Evolutionary conservation across 306 rosid genomes (phyloP).

Genomic region (Luffa acutangula): DNA sequence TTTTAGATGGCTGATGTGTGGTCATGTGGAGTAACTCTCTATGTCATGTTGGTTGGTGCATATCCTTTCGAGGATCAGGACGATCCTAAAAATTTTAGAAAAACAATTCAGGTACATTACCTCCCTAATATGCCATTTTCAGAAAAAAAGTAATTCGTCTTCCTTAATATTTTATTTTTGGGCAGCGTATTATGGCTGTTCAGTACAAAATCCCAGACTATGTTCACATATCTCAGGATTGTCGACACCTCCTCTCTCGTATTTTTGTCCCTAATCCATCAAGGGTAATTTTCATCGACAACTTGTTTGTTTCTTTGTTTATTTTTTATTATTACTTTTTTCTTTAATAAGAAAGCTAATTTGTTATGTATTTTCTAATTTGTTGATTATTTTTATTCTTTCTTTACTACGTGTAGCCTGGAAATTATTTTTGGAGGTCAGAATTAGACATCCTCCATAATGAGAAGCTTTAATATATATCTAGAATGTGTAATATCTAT

Average conservation of each 20-base stretch:
- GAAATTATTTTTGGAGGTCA: background rate
- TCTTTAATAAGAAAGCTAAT: background rate
- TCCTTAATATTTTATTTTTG: background rate
- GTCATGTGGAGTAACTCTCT: constrained; percentile 8
- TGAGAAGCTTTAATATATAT: background rate
- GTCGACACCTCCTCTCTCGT: constrained; percentile 53
- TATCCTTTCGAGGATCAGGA: constrained; percentile 8
- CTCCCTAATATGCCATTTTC: background rate
- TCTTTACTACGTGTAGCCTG: background rate
- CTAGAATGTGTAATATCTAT: background rate
- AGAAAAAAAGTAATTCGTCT: background rate
- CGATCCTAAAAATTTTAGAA: constrained; percentile 6
- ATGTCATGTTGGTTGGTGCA: constrained; percentile 7
- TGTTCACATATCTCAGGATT: constrained; percentile 62
- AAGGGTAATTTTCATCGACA: constrained; percentile 28
- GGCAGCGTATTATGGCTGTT: constrained; percentile 50
- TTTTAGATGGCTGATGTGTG: constrained; percentile 5
- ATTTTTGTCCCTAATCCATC: constrained; percentile 50
- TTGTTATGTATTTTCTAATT: background rate
- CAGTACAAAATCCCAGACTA: constrained; percentile 60
- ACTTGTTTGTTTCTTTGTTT: background rate
- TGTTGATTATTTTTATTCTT: background rate
- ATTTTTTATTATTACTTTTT: background rate
- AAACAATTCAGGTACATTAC: constrained; percentile 8
- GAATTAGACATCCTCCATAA: background rate